A percentile compares a stretch with the other conserved stretches of the same genome.
These are phyloP conservation scores for Chaetomium sp. DNA, from an alignment of 2,329 filamentous ascomycete genomes.

Conservation along the genomic window DNA sequence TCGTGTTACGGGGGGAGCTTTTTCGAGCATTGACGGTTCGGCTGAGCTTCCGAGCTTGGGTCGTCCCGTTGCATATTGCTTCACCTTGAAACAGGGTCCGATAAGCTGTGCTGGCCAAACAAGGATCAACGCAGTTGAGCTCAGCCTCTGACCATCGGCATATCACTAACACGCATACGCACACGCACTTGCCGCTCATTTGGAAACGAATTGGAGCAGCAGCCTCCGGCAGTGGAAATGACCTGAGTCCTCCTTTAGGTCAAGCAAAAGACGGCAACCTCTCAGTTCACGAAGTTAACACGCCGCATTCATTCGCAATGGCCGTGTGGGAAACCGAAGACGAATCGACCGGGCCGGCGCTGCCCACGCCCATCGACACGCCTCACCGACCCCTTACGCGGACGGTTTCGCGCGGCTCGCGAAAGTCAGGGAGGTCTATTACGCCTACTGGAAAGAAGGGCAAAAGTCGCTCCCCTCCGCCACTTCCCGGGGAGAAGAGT, in stretches of 20 bases:
- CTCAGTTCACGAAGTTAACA: background rate
- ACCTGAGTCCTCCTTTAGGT: slow-evolving; percentile 14
- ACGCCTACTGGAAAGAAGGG: slow-evolving; percentile 62
- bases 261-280: slow-evolving; percentile 21
- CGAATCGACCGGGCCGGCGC: slow-evolving; percentile 58
- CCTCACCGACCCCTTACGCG: slow-evolving; percentile 74
- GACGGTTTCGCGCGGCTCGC: slow-evolving; percentile 67
- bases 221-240: slow-evolving; percentile 24
- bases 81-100: slow-evolving; percentile 19
- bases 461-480: slow-evolving; percentile 61
- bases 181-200: slow-evolving; percentile 14
- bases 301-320: slow-evolving; percentile 45
- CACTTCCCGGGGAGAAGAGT: slow-evolving; percentile 47
- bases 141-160: background rate
- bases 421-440: slow-evolving; percentile 64
- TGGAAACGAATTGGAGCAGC: background rate
- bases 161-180: slow-evolving; percentile 23
- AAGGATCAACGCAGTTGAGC: slow-evolving; percentile 25
- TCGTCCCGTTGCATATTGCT: slow-evolving; percentile 10
- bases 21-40: slow-evolving; percentile 19
- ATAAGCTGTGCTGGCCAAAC: slow-evolving; percentile 19
- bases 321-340: slow-evolving; percentile 65
- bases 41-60: slow-evolving; percentile 22
- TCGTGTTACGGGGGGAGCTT: slow-evolving; percentile 16
- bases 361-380: slow-evolving; percentile 72